These are phyloP conservation scores for Saksenaea oblongispora DNA, from an alignment of 371 early-diverging fungal species.

Conservation along the genomic window DNA sequence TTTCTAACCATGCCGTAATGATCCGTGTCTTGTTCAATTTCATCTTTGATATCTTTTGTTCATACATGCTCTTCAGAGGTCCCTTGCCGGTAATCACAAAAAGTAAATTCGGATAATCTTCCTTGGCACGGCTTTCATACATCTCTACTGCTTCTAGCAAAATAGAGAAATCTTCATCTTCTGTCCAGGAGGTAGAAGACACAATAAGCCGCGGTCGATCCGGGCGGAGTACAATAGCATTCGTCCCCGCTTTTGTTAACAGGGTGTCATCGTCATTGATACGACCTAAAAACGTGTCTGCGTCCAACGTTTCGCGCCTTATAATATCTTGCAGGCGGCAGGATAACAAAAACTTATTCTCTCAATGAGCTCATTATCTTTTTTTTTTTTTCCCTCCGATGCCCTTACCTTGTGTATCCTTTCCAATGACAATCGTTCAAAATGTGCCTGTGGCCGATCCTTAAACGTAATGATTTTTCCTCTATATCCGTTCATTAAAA, in stretches of 20 bases:
- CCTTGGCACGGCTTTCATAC: constrained; percentile 48
- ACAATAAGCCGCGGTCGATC: constrained; percentile 78
- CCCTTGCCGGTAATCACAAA: constrained; percentile 95
- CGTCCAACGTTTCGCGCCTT: constrained; percentile 32
- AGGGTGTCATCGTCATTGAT: constrained; percentile 38
- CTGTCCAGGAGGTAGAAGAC: constrained; percentile 95
- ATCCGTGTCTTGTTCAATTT: constrained; percentile 60
- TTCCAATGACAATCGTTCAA: constrained; percentile 53
- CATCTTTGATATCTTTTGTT: constrained; percentile 59
- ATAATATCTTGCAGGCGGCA: constrained; percentile 45
- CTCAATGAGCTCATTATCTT: background rate
- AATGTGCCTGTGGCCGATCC: constrained; percentile 74
- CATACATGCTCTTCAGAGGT: constrained; percentile 73
- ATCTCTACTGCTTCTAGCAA: constrained; percentile 71
- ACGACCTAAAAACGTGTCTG: constrained; percentile 24
- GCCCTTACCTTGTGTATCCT: constrained; percentile 62
- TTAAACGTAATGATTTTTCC: constrained; percentile 70
- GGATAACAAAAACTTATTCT: constrained; percentile 31
- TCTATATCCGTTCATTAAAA: constrained; percentile 24
- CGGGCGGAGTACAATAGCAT: constrained; percentile 32
- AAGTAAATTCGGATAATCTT: constrained; percentile 59
- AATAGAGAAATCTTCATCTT: constrained; percentile 91
- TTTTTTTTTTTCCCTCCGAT: constrained; percentile 4
- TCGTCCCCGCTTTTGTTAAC: constrained; percentile 36
- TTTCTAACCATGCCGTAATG: constrained; percentile 80